A percentile compares a stretch with the other conserved stretches of the same genome.
These are phyloP conservation scores for Pelargonium fulgidum DNA, from an alignment of 441 rosid species.

Conservation along the genomic window DNA sequence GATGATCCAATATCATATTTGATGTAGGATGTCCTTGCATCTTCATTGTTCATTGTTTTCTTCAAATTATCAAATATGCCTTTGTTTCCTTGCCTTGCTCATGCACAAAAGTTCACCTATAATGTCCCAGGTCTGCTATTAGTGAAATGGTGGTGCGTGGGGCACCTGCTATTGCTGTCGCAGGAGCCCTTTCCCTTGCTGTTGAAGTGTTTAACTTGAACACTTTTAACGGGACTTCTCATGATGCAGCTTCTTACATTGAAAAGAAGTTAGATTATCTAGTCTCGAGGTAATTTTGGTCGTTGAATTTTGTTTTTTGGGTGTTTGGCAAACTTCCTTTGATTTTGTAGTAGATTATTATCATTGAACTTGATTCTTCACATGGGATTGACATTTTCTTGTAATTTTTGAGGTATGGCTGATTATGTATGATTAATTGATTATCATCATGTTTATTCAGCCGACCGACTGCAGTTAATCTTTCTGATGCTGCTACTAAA, in stretches of 20 bases:
- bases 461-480: constrained; percentile 92
- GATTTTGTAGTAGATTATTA: too few relatives aligned
- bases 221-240: constrained; percentile 42
- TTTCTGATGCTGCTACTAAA: constrained; percentile 78
- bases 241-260: constrained; percentile 57
- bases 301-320: too few relatives aligned
- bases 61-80: too few relatives aligned
- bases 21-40: too few relatives aligned
- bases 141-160: constrained; percentile 95
- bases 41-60: too few relatives aligned
- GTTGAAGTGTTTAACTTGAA: constrained; percentile 60
- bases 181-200: constrained; percentile 85
- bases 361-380: too few relatives aligned
- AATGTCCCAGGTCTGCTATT: constrained; percentile 57
- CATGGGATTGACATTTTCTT: not conserved
- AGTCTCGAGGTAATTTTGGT: constrained; percentile 58
- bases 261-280: constrained; percentile 61
- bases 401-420: not conserved
- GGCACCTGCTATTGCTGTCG: constrained; percentile 94
- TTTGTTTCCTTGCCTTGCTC: not conserved
- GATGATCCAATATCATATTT: too few relatives aligned
- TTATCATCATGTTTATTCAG: constrained; percentile 36
- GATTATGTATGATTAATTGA: not conserved
- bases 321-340: too few relatives aligned
- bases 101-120: not conserved